Evolutionary conservation across 257 asterid species (phyloP).

Genomic region (Solanum verrucosum): DNA sequence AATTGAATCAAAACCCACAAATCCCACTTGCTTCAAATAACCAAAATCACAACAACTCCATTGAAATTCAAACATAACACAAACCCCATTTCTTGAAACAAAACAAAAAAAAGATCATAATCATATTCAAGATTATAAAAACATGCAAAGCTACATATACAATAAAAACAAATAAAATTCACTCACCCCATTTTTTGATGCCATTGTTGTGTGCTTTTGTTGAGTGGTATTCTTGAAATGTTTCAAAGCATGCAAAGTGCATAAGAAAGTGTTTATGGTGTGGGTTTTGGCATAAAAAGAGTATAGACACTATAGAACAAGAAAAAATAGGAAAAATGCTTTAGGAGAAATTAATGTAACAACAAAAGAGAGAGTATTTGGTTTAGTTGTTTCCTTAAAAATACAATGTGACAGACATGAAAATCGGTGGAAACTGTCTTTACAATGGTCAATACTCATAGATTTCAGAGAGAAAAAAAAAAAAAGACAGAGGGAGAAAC

Average conservation of each 20-base stretch:
- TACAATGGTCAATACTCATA: not conserved
- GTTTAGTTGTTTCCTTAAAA: not conserved
- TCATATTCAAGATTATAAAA: not conserved
- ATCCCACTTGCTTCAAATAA: constrained; percentile 1
- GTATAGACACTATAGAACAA: not conserved
- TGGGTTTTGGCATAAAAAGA: constrained; percentile 7
- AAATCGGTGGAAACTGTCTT: not conserved
- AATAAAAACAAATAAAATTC: not conserved
- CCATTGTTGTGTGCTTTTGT: constrained; percentile 3
- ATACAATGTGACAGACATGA: constrained; percentile 15
- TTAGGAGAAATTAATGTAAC: not conserved
- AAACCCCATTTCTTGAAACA: constrained; percentile 1
- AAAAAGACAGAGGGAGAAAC: not conserved
- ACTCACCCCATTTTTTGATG: not conserved
- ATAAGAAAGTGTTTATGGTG: not conserved
- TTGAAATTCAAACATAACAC: constrained; percentile 15
- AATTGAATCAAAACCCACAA: constrained; percentile 13
- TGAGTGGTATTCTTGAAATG: not conserved
- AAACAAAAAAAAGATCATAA: not conserved
- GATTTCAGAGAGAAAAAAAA: not conserved
- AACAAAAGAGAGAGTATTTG: not conserved
- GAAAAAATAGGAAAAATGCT: not conserved
- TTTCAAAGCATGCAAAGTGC: constrained; percentile 14
- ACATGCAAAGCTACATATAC: constrained; percentile 15
- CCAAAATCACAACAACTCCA: constrained; percentile 1